Evolutionary conservation across 768 basidiomycete genomes (phyloP), one percentile per base, ranked within the genome.

Genomic region (Podaxis pistillaris): DNA sequence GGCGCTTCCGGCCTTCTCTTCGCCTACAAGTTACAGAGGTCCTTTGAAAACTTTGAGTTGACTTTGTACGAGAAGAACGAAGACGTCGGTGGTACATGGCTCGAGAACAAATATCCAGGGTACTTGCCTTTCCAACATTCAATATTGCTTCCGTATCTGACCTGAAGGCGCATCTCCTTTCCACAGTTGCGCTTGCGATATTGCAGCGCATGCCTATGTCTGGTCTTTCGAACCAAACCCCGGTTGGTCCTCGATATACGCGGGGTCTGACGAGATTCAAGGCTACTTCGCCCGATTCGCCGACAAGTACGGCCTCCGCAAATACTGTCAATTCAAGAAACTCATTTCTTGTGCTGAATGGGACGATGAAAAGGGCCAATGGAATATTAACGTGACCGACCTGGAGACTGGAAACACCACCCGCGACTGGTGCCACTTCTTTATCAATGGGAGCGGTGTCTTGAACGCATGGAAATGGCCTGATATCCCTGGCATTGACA

Each of bases 381-480:
- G 72, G 72, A 57, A 64, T 28, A 56, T 73, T 28, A 65, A 69
- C 2, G 57, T 71, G 4, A 61, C 36, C 46, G 64, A 71, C 41
- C 52, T 64, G 1, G 41, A 41, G 15, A 63, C 60, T 1, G 65
- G 64, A 17, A 38, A 46, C 8, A 56, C 56, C 15, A 44, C 64
- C 11, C 51, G 60, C 1, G 68, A 70, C 11, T 54, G 55, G n/a
- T 67, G 64, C 36, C 70, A 76, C 64, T 65, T 76, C 56, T 50
- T 76, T 0, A 64, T 75, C 40, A 69, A 72, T 28, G 72, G 68
- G 1, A 47, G 64, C 19, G 75, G 75, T 6, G 64, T 70, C 38
- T 65, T 76, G 8, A 76, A 74, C 53, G 64, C 65, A 1, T 76
- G 75, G 75, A 65, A 67, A 56, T 75, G 74, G 75, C 73, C 76